Conservation (phyloP, 129 eudicot species). For the Sambucus nigra region DNA sequence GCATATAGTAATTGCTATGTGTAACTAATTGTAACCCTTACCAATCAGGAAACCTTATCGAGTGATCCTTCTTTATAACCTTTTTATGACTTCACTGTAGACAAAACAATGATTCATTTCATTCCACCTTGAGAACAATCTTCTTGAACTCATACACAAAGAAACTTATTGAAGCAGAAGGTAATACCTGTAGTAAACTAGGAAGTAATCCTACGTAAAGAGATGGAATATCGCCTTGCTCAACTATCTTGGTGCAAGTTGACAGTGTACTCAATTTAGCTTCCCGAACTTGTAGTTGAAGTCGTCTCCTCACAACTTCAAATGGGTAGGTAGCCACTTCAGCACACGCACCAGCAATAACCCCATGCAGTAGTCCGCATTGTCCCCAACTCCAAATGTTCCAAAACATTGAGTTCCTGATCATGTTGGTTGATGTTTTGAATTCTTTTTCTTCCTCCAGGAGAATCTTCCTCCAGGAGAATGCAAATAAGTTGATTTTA, state of each 20-base stretch:
- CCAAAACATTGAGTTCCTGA: constrained; percentile 51
- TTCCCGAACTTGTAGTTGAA: constrained; percentile 68
- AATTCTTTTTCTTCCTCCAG: constrained; percentile 57
- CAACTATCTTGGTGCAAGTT: constrained; percentile 53
- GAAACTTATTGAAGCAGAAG: constrained; percentile 81
- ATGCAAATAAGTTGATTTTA: constrained; percentile 66
- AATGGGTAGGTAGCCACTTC: constrained; percentile 88
- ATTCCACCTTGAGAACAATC: constrained; percentile 65
- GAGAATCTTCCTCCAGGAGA: too few species aligned
- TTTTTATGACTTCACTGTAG: neutral
- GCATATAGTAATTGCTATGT: neutral
- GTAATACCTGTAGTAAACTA: constrained; percentile 82
- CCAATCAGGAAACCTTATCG: too few species aligned
- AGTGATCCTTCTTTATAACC: neutral
- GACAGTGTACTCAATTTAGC: constrained; percentile 60
- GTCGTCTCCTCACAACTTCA: constrained; percentile 86
- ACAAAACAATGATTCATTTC: constrained; percentile 11
- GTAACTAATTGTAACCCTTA: neutral
- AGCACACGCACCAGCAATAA: constrained; percentile 89
- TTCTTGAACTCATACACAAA: constrained; percentile 82
- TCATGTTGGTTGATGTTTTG: constrained; percentile 53
- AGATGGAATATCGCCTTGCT: constrained; percentile 76
- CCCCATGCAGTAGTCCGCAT: constrained; percentile 77
- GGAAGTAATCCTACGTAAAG: constrained; percentile 90
- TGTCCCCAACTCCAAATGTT: constrained; percentile 80